Evolutionary conservation across 169 alveolate species (phyloP).

Genomic region (Cyclospora cayetanensis): DNA sequence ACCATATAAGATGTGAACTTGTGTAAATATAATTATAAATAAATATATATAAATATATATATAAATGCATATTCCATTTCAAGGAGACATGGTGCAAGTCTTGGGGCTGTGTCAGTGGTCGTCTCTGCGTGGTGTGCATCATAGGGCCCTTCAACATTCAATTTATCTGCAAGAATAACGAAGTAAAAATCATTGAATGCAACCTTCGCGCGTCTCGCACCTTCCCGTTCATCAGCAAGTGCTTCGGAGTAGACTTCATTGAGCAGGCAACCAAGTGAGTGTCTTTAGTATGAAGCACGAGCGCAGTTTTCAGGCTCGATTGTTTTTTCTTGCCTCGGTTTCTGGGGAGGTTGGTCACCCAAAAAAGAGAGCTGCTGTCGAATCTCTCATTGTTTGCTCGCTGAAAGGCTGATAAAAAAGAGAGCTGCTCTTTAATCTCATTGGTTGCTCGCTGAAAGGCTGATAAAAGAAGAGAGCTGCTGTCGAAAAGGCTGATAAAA

Average conservation of each 20-base stretch:
- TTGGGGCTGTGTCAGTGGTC: background rate
- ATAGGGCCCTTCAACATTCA: constrained; percentile 91
- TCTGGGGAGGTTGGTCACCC: no score
- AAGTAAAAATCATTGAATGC: constrained; percentile 91
- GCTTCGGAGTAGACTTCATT: constrained; percentile 85
- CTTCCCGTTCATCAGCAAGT: constrained; percentile 87
- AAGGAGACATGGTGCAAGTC: background rate
- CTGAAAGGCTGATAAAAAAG: no score
- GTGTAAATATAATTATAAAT: background rate
- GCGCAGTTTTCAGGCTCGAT: no score
- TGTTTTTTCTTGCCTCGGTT: no score
- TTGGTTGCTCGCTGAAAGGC: no score
- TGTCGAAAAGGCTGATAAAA: no score
- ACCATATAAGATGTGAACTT: background rate
- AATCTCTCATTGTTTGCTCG: no score
- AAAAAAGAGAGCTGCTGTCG: no score
- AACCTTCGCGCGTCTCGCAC: constrained; percentile 91
- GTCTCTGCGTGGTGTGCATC: background rate
- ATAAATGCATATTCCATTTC: background rate
- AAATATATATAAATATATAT: background rate
- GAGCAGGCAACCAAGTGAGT: constrained; percentile 85
- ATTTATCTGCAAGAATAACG: constrained; percentile 88
- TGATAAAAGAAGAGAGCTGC: no score
- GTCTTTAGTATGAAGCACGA: background rate
- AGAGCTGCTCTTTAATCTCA: no score